Conservation (phyloP, 768 basidiomycete species). For the Mycena kentingensis region DNA sequence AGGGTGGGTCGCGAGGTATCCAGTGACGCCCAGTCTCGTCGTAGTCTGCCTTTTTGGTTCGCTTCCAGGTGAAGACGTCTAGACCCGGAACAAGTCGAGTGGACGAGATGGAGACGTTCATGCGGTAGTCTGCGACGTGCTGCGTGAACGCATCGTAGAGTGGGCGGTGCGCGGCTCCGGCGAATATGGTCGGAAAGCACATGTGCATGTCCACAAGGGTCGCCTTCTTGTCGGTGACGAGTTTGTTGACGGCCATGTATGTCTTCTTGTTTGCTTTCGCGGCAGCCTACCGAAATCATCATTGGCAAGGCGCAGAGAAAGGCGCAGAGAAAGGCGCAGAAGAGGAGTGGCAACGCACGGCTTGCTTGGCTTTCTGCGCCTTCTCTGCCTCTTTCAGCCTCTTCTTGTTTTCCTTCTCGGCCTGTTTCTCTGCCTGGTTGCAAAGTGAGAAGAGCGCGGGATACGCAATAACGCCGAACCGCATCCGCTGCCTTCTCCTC, state of each 20-base stretch:
- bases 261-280: slow-evolving; percentile 7
- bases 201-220: slow-evolving; percentile 20
- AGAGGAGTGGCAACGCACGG: background rate
- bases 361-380: background rate
- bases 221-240: slow-evolving; percentile 18
- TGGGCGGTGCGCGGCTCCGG: background rate
- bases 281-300: slow-evolving; percentile 2
- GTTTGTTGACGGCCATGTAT: slow-evolving; percentile 16
- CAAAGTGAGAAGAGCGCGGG: background rate
- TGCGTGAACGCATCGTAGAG: background rate
- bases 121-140: slow-evolving; percentile 2
- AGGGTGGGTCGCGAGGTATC: background rate
- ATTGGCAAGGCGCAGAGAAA: background rate
- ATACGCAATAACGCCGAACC: background rate
- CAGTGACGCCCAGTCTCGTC: slow-evolving; percentile 7
- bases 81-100: background rate
- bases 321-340: background rate
- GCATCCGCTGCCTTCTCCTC: slow-evolving; percentile 15
- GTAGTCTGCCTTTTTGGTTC: slow-evolving; percentile 8
- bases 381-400: slow-evolving; percentile 10
- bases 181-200: slow-evolving; percentile 9
- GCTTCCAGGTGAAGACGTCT: slow-evolving; percentile 16
- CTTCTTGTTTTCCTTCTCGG: slow-evolving; percentile 12
- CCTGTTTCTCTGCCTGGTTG: slow-evolving; percentile 3
- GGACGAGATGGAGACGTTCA: slow-evolving; percentile 3